phyloP scores from a whole-genome alignment of 2,329 filamentous ascomycete genomes.

The Pestalotiopsis sp. region DNA sequence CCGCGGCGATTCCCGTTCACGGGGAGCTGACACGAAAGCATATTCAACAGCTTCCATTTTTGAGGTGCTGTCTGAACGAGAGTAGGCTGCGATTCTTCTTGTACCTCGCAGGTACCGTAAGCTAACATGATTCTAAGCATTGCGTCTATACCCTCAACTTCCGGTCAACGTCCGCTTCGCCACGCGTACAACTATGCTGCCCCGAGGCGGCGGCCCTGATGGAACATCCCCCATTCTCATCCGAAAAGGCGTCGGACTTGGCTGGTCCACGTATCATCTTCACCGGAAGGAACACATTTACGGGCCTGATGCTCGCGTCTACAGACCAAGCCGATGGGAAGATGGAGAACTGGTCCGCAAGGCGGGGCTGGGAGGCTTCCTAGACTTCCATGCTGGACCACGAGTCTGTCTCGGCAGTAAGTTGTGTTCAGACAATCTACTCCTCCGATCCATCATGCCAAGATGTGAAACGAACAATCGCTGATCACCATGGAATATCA shows the following conservation, averaged over 20 bases:
- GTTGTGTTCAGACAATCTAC: background rate
- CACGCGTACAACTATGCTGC: conserved; percentile 25
- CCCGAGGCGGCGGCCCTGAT: conserved; percentile 31
- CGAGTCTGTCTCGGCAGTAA: conserved; percentile 22
- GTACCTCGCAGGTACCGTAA: background rate
- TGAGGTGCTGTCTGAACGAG: conserved; percentile 23
- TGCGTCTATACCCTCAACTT: conserved; percentile 19
- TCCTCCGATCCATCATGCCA: background rate
- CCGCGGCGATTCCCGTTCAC: background rate
- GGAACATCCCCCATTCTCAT: conserved; percentile 28
- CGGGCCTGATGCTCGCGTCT: conserved; percentile 17
- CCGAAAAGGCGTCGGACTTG: conserved; percentile 27
- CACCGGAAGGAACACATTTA: conserved; percentile 22
- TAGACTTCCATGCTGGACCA: conserved; percentile 21
- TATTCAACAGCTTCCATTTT: conserved; percentile 20
- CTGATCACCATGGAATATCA: conserved; percentile 14
- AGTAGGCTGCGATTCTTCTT: conserved; percentile 13
- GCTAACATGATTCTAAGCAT: conserved; percentile 12
- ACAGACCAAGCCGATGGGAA: conserved; percentile 21
- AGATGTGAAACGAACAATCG: background rate
- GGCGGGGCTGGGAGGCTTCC: conserved; percentile 13
- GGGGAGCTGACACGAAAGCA: conserved; percentile 19
- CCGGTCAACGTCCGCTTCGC: conserved; percentile 19
- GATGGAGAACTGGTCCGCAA: conserved; percentile 13
- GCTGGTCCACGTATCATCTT: conserved; percentile 27